A percentile compares a stretch with the other conserved stretches of the same genome.
Conservation (phyloP, 768 basidiomycete genomes). For the Lanmaoa pseudosensibilis region DNA sequence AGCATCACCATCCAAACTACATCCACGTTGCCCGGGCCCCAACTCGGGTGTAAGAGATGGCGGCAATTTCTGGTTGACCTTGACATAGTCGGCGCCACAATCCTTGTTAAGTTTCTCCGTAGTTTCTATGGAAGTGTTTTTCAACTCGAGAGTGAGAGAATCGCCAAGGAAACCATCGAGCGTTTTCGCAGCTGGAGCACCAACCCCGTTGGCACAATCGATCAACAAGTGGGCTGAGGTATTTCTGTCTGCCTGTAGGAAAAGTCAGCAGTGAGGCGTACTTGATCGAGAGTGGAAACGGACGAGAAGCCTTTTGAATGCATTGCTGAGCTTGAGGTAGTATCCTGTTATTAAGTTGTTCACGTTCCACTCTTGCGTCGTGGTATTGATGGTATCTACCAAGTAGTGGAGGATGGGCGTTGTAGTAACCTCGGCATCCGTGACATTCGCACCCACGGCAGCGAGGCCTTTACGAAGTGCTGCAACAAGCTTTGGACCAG, state of each 20-base stretch:
- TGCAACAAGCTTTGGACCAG: conserved; percentile 70
- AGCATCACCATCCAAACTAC: conserved; percentile 96
- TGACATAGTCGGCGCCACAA: conserved; percentile 97
- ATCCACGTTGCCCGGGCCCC: conserved; percentile 75
- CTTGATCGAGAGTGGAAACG: conserved; percentile 32
- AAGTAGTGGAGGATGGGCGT: conserved; percentile 97
- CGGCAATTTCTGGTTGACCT: conserved; percentile 86
- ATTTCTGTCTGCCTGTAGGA: conserved; percentile 55
- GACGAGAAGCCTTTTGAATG: conserved; percentile 88
- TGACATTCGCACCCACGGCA: conserved; percentile 64
- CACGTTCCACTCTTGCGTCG: conserved; percentile 76
- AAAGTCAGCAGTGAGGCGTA: conserved; percentile 6
- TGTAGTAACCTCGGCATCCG: conserved; percentile 82
- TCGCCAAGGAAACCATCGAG: conserved; percentile 60
- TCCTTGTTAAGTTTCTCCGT: conserved; percentile 76
- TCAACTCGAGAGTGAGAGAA: conserved; percentile 60
- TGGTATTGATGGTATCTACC: conserved; percentile 85
- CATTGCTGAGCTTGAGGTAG: conserved; percentile 71
- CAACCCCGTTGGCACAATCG: conserved; percentile 99
- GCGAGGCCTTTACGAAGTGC: conserved; percentile 83
- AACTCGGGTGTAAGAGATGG: conserved; percentile 66
- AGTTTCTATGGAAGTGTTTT: conserved; percentile 66
- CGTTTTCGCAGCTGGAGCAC: conserved; percentile 66
- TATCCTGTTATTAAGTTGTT: conserved; percentile 82
- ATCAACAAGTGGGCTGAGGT: conserved; percentile 63